Conservation (phyloP, 805 yeast species). For the Starmerella vaccinii region DNA sequence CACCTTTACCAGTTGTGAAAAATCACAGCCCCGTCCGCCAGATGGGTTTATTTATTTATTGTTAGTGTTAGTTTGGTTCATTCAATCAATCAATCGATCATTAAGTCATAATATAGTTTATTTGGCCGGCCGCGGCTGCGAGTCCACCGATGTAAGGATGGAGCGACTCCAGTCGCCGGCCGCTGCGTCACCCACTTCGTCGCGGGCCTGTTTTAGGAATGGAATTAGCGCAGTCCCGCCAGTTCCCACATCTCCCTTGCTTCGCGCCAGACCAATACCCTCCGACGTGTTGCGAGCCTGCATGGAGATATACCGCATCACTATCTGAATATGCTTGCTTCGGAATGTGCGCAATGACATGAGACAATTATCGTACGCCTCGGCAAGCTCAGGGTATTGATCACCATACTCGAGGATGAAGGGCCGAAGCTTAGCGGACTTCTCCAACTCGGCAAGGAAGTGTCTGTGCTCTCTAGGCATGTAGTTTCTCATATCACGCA, state of each 20-base stretch:
- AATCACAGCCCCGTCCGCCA: too few relatives aligned
- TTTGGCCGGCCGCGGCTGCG: neutral
- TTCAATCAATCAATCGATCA: neutral
- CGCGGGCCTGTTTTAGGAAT: conserved; percentile 88
- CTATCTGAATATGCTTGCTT: conserved; percentile 88
- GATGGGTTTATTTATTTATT: neutral
- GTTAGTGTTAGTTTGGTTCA: neutral
- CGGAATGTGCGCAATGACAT: conserved; percentile 82
- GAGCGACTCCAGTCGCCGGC: conserved; percentile 88
- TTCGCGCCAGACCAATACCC: conserved; percentile 46
- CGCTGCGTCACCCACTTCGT: conserved; percentile 89
- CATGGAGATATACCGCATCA: conserved; percentile 71
- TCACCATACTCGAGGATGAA: conserved; percentile 42
- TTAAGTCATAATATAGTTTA: neutral
- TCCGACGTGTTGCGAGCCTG: conserved; percentile 53
- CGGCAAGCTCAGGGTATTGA: conserved; percentile 44
- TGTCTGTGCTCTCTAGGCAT: conserved; percentile 84
- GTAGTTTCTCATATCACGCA: conserved; percentile 73
- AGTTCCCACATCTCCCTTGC: conserved; percentile 56
- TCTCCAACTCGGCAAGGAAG: conserved; percentile 53
- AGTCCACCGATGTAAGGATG: conserved; percentile 25
- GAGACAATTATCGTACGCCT: conserved; percentile 78
- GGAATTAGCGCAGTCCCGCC: conserved; percentile 92
- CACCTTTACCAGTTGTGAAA: conserved; percentile 28
- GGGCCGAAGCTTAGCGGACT: conserved; percentile 50